Evolutionary conservation across 2,329 filamentous ascomycete genomes (phyloP), one percentile per base, ranked within the genome.

Genomic region (Neocucurbitaria cava): DNA sequence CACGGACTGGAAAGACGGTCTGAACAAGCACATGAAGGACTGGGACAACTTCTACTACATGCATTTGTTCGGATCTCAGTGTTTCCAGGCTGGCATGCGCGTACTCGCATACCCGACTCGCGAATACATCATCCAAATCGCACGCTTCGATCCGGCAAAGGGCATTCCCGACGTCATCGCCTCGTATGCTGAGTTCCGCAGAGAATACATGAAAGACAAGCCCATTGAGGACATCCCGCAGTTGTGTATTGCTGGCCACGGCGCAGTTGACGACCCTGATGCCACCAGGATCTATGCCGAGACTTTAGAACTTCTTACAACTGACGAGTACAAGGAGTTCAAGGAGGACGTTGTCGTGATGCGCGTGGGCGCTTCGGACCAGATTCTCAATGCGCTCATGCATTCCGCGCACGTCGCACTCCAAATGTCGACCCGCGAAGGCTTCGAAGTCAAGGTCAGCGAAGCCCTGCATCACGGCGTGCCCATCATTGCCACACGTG

Each of bases 391-490:
- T 73, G 85, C 87, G 0, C 79, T 95, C 38, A 83, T 95, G 57
- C 86, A 87, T 33, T 88, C 89, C 45, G 87, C 89, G 0, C 85
- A 88, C 52, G 85, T 92, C 7, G 88, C 88, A 0, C 82, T 95
- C 7, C 91, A 95, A 74, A 85, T 95, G 5, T 93, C 89, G 2
- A 92, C 88, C 0, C 85, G 89, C 31, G 91, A 95, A 71, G 90
- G 91, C 0, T 95, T 95, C 65, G 91, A 95, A 75, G 88, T 95
- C 65, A 95, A 95, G 76, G 90, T 95, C 5, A 92, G 89, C 0
- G 91, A 95, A 75, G 90, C 89, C 1, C 81, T 94, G 20, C 90
- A 93, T 69, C 91, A 92, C 40, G 90, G 90, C 13, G 85, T 89
- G 2, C 91, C 91, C 1, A 84, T 92, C 65, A 91, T 95, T 58